phyloP scores from a whole-genome alignment of 2,329 filamentous ascomycete species.

The Penicillium fuscoglaucum region DNA sequence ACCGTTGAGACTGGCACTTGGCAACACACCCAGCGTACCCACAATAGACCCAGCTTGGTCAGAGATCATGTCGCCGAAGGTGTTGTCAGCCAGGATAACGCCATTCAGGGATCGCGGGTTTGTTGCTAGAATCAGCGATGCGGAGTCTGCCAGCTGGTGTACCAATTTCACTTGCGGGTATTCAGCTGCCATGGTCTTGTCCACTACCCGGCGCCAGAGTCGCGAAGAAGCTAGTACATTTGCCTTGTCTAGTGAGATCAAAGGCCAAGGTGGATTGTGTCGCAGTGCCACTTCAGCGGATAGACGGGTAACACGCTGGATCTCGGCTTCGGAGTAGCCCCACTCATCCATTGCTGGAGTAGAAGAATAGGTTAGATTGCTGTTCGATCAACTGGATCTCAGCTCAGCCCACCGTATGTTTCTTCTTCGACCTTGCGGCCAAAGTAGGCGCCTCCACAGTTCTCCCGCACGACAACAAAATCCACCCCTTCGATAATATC shows the following conservation, averaged over 20 bases:
- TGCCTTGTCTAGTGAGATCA: constrained; percentile 87
- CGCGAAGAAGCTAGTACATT: constrained; percentile 86
- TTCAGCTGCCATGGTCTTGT: constrained; percentile 76
- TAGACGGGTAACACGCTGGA: constrained; percentile 77
- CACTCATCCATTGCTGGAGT: constrained; percentile 66
- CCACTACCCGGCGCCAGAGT: constrained; percentile 80
- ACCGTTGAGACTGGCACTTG: constrained; percentile 79
- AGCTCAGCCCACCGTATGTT: constrained; percentile 33
- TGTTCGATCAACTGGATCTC: constrained; percentile 23
- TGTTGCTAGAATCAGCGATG: constrained; percentile 90
- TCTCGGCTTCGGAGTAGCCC: constrained; percentile 76
- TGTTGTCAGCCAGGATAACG: constrained; percentile 81
- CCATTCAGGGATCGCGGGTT: constrained; percentile 82
- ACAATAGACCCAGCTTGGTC: constrained; percentile 91
- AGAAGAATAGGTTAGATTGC: neutral
- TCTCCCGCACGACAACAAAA: constrained; percentile 61
- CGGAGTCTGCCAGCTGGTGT: constrained; percentile 87
- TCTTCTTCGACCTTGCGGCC: constrained; percentile 41
- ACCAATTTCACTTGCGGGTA: constrained; percentile 78
- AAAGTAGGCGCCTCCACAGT: constrained; percentile 47
- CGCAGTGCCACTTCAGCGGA: constrained; percentile 75
- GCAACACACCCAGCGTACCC: constrained; percentile 78
- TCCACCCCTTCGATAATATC: constrained; percentile 79
- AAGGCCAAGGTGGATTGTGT: constrained; percentile 68
- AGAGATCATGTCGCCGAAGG: constrained; percentile 90